Conservation (phyloP, 768 basidiomycete genomes). For the Phaeotremella skinneri region DNA sequence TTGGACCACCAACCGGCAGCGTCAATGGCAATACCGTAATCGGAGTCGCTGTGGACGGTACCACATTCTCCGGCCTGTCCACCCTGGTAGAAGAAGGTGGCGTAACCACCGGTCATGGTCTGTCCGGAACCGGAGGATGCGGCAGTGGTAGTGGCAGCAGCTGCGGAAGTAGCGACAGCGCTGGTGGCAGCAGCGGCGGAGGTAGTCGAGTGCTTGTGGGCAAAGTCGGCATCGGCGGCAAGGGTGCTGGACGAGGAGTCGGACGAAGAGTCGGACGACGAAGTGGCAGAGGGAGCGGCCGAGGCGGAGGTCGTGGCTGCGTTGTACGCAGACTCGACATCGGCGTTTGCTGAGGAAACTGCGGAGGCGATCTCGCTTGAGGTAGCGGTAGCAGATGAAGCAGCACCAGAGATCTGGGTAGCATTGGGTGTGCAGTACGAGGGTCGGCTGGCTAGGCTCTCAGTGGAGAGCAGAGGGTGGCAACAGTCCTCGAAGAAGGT, state of each 20-base stretch:
- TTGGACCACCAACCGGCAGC: conserved; percentile 50
- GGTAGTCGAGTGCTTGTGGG: conserved; percentile 17
- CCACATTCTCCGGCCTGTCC: conserved; percentile 82
- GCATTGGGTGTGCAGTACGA: conserved; percentile 58
- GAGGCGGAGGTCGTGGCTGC: conserved; percentile 29
- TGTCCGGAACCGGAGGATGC: conserved; percentile 26
- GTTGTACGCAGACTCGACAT: conserved; percentile 29
- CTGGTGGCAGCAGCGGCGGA: conserved; percentile 22
- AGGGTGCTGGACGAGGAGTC: conserved; percentile 19
- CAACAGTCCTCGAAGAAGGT: conserved; percentile 65
- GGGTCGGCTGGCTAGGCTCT: conserved; percentile 58
- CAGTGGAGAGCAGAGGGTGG: conserved; percentile 65
- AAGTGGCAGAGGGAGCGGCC: conserved; percentile 19
- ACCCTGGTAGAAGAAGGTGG: conserved; percentile 65
- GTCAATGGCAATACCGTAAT: conserved; percentile 57
- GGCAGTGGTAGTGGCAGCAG: conserved; percentile 29
- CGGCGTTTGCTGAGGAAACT: conserved; percentile 19
- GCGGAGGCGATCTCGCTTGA: conserved; percentile 24
- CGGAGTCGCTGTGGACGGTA: conserved; percentile 57
- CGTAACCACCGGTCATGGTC: conserved; percentile 50
- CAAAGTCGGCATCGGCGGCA: conserved; percentile 11
- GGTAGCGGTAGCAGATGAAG: conserved; percentile 20
- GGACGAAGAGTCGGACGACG: conserved; percentile 1
- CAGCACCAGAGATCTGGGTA: conserved; percentile 5
- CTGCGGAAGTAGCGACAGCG: conserved; percentile 20